phyloP scores from a whole-genome alignment of 768 basidiomycete genomes.

The Serendipita indica region DNA sequence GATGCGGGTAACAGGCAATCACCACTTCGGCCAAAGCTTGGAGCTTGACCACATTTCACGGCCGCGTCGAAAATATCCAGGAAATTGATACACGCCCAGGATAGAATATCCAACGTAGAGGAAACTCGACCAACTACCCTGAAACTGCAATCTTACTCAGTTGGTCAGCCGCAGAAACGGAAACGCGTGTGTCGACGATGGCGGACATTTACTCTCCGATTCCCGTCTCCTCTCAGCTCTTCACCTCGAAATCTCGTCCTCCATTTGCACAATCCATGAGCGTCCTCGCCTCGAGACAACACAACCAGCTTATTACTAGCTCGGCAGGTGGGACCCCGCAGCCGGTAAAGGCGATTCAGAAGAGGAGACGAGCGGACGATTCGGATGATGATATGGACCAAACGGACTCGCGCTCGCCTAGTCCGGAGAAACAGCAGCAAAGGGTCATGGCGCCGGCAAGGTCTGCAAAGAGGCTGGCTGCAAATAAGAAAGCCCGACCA shows the following conservation, averaged over 20 bases:
- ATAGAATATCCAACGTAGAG: too few species aligned
- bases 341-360: background rate
- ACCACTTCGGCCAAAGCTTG: background rate
- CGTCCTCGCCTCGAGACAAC: background rate
- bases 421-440: conserved; percentile 4
- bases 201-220: conserved; percentile 2
- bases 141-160: too few species aligned
- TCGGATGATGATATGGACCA: conserved; percentile 7
- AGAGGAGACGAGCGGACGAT: background rate
- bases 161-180: background rate
- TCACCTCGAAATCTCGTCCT: conserved; percentile 8
- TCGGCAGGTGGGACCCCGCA: background rate
- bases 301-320: background rate
- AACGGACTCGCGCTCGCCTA: background rate
- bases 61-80: background rate
- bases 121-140: too few species aligned
- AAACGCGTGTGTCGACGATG: background rate
- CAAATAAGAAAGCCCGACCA: conserved; percentile 12
- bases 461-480: background rate
- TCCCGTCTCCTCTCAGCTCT: background rate
- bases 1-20: background rate
- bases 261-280: background rate
- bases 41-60: background rate
- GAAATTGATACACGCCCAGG: background rate
- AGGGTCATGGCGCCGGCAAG: background rate